These are phyloP conservation scores for Apiospora phragmitis DNA, from an alignment of 2,329 filamentous ascomycete genomes.

Conservation along the genomic window DNA sequence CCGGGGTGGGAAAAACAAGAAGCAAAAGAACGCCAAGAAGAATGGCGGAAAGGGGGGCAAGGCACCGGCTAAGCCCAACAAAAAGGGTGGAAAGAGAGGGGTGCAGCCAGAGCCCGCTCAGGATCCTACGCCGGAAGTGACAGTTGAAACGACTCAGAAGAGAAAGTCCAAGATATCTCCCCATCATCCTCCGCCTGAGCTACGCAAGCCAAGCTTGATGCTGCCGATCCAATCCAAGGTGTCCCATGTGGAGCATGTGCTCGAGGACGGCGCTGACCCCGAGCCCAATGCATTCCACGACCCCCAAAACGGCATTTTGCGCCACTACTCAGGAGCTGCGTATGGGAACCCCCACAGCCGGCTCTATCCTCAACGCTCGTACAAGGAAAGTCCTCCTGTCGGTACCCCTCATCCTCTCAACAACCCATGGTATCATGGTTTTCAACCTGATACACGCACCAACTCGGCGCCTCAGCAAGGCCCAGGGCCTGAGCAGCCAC, in stretches of 20 bases:
- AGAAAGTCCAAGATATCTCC: conserved; percentile 15
- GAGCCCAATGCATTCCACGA: conserved; percentile 62
- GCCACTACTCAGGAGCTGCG: conserved; percentile 57
- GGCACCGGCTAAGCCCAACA: neutral
- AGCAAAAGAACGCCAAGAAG: conserved; percentile 25
- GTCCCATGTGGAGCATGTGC: conserved; percentile 55
- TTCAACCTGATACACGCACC: conserved; percentile 17
- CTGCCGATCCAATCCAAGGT: conserved; percentile 49
- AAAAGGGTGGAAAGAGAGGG: neutral
- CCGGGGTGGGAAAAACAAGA: conserved; percentile 27
- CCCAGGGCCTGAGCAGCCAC: neutral
- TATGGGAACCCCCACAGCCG: conserved; percentile 52
- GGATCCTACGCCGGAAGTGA: neutral
- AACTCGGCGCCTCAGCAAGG: neutral
- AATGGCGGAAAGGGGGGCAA: conserved; percentile 10
- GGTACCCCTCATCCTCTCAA: conserved; percentile 44
- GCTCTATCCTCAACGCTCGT: conserved; percentile 45
- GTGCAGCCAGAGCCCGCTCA: neutral
- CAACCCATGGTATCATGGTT: conserved; percentile 45
- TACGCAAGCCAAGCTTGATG: conserved; percentile 45
- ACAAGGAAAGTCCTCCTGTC: conserved; percentile 34
- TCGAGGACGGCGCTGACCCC: conserved; percentile 54
- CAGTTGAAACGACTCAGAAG: too few relatives aligned
- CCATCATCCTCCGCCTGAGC: conserved; percentile 24
- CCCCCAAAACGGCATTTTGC: conserved; percentile 49